A percentile compares a stretch with the other conserved stretches of the same genome.
Evolutionary conservation across 1,284 basidiomycete genomes (phyloP).

Genomic region (Wallemia hederae): DNA sequence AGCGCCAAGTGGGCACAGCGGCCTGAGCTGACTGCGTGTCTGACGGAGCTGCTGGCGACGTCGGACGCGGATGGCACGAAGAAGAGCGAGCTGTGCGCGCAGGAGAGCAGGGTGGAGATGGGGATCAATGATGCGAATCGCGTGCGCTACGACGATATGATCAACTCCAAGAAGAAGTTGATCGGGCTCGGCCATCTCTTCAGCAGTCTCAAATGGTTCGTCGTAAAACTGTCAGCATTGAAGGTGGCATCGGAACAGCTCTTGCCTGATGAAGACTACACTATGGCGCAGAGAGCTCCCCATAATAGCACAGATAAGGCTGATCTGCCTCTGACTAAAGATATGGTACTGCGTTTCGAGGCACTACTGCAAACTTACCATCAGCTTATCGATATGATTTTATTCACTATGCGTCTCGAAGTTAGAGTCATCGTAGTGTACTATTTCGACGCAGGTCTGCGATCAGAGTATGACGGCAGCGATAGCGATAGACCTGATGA

Average conservation of each 20-base stretch:
- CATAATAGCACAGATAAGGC: conserved; percentile 22
- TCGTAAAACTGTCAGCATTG: conserved; percentile 31
- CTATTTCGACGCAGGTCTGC: conserved; percentile 48
- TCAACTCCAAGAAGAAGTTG: conserved; percentile 43
- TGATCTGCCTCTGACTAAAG: conserved; percentile 43
- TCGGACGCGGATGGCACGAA: conserved; percentile 18
- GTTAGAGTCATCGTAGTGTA: conserved; percentile 57
- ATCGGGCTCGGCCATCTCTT: conserved; percentile 50
- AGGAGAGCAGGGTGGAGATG: not conserved
- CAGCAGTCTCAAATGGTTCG: conserved; percentile 68
- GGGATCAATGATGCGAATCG: not conserved
- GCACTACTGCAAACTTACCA: conserved; percentile 66
- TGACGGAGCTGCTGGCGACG: conserved; percentile 27
- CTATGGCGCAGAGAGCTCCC: conserved; percentile 1
- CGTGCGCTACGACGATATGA: conserved; percentile 28
- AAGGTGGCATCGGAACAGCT: conserved; percentile 30
- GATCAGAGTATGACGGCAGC: conserved; percentile 16
- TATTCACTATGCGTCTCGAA: conserved; percentile 70
- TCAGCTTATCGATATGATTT: conserved; percentile 54
- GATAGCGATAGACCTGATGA: conserved; percentile 11
- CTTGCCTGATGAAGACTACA: conserved; percentile 18
- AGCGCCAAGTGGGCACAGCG: conserved; percentile 64
- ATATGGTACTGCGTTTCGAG: conserved; percentile 75
- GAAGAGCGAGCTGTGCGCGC: conserved; percentile 11
- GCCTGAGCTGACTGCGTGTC: conserved; percentile 39